phyloP scores from a whole-genome alignment of 768 basidiomycete species.

The Cystofilobasidium macerans region DNA sequence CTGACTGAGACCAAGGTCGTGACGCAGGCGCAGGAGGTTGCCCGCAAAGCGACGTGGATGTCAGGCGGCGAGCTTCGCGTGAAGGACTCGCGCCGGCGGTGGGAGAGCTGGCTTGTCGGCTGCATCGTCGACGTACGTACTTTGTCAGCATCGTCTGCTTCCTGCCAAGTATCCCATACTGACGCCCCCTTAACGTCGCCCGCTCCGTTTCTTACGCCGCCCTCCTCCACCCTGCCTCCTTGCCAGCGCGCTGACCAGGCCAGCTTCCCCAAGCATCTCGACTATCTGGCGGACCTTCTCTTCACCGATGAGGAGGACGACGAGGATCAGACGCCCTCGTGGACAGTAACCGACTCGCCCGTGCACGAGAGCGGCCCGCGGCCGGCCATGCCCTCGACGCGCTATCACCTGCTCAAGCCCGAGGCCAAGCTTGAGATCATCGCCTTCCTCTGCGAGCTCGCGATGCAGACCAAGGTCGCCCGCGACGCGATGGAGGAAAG shows the following conservation, averaged over 20 bases:
- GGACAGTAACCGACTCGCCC: slow-evolving; percentile 15
- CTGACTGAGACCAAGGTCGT: slow-evolving; percentile 42
- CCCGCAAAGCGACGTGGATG: slow-evolving; percentile 61
- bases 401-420: slow-evolving; percentile 62
- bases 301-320: slow-evolving; percentile 46
- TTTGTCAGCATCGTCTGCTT: neutral
- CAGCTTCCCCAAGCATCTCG: slow-evolving; percentile 62
- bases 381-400: slow-evolving; percentile 47
- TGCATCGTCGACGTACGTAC: slow-evolving; percentile 75
- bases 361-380: slow-evolving; percentile 31
- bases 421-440: slow-evolving; percentile 75
- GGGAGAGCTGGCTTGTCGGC: slow-evolving; percentile 63
- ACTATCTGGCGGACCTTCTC: slow-evolving; percentile 58
- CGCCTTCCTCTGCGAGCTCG: slow-evolving; percentile 77
- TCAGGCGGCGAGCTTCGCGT: slow-evolving; percentile 45
- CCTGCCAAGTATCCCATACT: neutral
- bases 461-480: slow-evolving; percentile 77
- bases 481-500: slow-evolving; percentile 82
- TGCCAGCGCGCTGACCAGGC: slow-evolving; percentile 46
- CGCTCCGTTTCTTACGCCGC: no score
- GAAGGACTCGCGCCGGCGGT: slow-evolving; percentile 65
- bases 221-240: no score
- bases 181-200: slow-evolving; percentile 11
- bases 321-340: slow-evolving; percentile 26
- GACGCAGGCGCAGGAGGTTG: slow-evolving; percentile 57